Evolutionary conservation across 306 rosid species (phyloP), one percentile per base, ranked within the genome.

Genomic region (Echinosophora koreensis): DNA sequence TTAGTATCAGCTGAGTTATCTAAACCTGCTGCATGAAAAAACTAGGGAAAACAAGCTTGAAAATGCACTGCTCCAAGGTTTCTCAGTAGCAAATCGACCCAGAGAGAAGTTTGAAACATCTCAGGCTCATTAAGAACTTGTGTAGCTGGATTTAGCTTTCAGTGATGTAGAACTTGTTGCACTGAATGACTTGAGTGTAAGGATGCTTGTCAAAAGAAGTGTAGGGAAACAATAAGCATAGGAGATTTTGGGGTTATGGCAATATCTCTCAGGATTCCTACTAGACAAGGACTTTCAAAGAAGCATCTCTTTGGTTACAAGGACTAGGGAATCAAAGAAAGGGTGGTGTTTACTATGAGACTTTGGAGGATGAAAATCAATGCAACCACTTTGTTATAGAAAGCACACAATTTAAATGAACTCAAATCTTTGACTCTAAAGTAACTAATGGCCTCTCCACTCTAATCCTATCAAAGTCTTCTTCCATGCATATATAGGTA

Each of bases 281-380:
- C 47, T 50, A 51, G 70, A 76, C 62, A 81, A 77, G 80, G 51
- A 55, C 75, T 65, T 63, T 78, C n/a, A 78, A 74, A 74, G 70
- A 81, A 86, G 87, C 90, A 80, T 84, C 78, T 66, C 64, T 81
- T 44, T 59, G 74, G 80, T 73, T 63, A 64, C 60, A 44, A 32
- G 79, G 76, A 73, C 37, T 38, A 77, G 79, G 84, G 42, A 64
- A 75, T 30, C 46, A 60, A 2, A 41, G 52, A 79, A 54, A 50
- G 16, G 63, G 52, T 49, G 83, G 68, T 72, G 77, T 84, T 79
- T 15, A 79, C 84, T 54, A 32, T 39, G 42, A 84, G 66, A 14
- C 75, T 76, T 30, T 41, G 51, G 42, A 74, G 41, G 79, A 49
- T 55, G 69, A 58, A 38, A 44, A 51, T 37, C 32, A 66, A 46